These are phyloP conservation scores for Nissolia schottii DNA, from an alignment of 306 rosid genomes.

Conservation along the genomic window DNA sequence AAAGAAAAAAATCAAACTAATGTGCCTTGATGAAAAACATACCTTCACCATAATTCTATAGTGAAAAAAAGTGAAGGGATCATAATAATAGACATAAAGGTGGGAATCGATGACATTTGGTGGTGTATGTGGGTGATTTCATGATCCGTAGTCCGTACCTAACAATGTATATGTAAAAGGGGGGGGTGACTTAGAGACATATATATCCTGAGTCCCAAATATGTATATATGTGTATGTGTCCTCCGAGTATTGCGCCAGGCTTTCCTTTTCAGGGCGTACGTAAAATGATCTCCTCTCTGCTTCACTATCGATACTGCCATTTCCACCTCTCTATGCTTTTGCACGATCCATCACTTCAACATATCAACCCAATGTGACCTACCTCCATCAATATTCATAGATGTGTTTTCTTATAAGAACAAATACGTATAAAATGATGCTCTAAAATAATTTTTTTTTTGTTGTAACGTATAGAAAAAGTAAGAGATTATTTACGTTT, in stretches of 20 bases:
- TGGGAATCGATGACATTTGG: background rate
- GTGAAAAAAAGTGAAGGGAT: no score
- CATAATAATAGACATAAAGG: background rate
- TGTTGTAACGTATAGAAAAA: no score
- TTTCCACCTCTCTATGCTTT: slow-evolving; percentile 15
- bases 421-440: no score
- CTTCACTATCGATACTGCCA: slow-evolving; percentile 5
- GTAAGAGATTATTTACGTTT: no score
- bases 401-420: no score
- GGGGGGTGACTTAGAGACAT: slow-evolving; percentile 3
- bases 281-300: slow-evolving; percentile 6
- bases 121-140: no score
- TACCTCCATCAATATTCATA: background rate
- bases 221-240: no score
- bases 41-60: no score
- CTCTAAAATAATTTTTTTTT: no score
- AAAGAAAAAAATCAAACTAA: background rate
- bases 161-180: slow-evolving; percentile 1
- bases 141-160: no score
- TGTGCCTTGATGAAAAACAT: background rate
- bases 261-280: slow-evolving; percentile 21
- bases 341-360: background rate
- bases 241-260: background rate
- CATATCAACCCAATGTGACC: background rate
- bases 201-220: background rate